Conservation (phyloP, 2,329 filamentous ascomycete species). For the Fusarium sp. region DNA sequence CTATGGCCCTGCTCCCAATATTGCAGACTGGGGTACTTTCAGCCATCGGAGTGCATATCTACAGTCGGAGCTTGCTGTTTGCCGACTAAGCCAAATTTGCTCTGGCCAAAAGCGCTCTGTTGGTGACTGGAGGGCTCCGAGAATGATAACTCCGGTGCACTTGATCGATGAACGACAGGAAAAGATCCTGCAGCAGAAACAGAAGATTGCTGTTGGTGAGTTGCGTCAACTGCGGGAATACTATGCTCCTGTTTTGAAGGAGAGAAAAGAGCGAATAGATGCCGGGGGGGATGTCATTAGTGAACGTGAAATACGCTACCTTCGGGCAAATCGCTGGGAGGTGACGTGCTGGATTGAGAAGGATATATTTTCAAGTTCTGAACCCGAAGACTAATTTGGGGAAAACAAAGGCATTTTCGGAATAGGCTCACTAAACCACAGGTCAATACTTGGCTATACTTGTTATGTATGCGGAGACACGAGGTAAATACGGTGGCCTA, state of each 20-base stretch:
- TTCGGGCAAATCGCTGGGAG: neutral
- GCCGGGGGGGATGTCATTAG: neutral
- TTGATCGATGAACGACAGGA: neutral
- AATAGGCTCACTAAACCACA: neutral
- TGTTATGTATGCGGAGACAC: neutral
- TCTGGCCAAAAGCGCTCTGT: no score
- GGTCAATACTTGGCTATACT: no score
- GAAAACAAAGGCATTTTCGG: no score
- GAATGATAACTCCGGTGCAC: neutral
- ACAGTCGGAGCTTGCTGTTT: neutral
- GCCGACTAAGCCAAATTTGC: no score
- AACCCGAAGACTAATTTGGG: no score
- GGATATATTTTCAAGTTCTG: neutral
- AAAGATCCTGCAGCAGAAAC: neutral
- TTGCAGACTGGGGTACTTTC: neutral
- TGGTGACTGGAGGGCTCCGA: neutral
- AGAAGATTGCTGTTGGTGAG: neutral
- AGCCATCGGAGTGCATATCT: neutral
- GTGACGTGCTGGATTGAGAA: neutral
- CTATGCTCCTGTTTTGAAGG: neutral
- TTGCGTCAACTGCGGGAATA: neutral
- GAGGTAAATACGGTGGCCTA: neutral
- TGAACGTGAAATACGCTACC: neutral
- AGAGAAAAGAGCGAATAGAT: neutral
- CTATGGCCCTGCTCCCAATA: no score